These are phyloP conservation scores for Westerdykella sp. DNA, from an alignment of 2,329 filamentous ascomycete genomes.

Conservation along the genomic window DNA sequence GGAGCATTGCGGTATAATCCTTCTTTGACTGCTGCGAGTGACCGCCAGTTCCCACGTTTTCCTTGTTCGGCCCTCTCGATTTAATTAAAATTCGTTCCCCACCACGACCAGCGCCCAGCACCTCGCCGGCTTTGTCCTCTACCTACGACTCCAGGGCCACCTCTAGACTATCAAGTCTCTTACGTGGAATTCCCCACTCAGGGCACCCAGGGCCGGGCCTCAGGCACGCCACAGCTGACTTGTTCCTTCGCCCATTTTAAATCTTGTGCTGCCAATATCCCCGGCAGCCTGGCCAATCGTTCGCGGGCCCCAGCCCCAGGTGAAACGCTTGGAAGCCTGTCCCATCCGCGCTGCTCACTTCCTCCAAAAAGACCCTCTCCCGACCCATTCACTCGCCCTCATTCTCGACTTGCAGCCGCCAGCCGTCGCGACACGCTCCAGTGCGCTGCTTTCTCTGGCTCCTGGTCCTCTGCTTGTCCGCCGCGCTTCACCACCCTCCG, in stretches of 20 bases:
- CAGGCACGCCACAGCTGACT: conserved; percentile 16
- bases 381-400: conserved; percentile 4
- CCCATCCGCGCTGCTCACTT: conserved; percentile 7
- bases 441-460: conserved; percentile 5
- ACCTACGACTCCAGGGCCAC: too few relatives aligned
- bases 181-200: neutral
- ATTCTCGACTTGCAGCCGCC: conserved; percentile 8
- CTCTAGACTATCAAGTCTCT: too few relatives aligned
- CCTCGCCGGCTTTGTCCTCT: neutral
- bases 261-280: conserved; percentile 2
- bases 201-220: neutral
- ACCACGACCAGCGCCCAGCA: neutral
- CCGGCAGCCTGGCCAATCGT: conserved; percentile 11
- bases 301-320: conserved; percentile 5
- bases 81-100: neutral
- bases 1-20: too few relatives aligned
- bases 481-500: neutral
- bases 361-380: neutral
- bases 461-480: conserved; percentile 4
- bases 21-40: too few relatives aligned
- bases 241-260: conserved; percentile 18
- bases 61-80: neutral
- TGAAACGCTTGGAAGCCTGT: conserved; percentile 19
- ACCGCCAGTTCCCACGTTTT: neutral
- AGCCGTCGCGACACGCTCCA: conserved; percentile 6